Conservation (phyloP, 129 eudicot species). For the Arctium minus region DNA sequence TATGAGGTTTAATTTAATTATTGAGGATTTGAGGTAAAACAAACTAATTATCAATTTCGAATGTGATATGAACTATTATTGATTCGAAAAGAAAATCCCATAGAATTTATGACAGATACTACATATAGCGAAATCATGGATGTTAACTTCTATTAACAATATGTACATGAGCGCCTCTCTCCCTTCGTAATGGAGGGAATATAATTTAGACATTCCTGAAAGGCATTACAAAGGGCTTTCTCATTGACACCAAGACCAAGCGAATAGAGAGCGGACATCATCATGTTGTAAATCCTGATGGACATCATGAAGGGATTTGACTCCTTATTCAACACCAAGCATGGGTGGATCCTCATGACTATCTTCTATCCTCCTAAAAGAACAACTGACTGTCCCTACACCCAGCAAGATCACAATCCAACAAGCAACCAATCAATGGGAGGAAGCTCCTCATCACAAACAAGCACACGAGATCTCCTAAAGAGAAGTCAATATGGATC, state of each 20-base stretch:
- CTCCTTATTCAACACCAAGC: not conserved
- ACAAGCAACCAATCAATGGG: not conserved
- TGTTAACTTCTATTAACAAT: not conserved
- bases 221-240: too few relatives aligned
- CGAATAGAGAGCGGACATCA: too few relatives aligned
- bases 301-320: too few relatives aligned
- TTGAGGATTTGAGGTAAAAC: not conserved
- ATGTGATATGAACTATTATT: not conserved
- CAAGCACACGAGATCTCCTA: not conserved
- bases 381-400: not conserved
- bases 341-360: not conserved
- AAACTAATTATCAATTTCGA: not conserved
- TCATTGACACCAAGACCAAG: not conserved
- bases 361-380: not conserved
- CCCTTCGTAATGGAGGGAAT: not conserved
- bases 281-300: too few relatives aligned
- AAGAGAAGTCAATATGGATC: not conserved
- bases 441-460: not conserved
- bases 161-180: not conserved
- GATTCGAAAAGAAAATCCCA: not conserved
- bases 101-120: not conserved
- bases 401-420: not conserved
- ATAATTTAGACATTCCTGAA: not conserved
- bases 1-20: not conserved
- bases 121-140: not conserved